phyloP scores from a whole-genome alignment of 2,329 filamentous ascomycete species.

The Cercospora canescens region DNA sequence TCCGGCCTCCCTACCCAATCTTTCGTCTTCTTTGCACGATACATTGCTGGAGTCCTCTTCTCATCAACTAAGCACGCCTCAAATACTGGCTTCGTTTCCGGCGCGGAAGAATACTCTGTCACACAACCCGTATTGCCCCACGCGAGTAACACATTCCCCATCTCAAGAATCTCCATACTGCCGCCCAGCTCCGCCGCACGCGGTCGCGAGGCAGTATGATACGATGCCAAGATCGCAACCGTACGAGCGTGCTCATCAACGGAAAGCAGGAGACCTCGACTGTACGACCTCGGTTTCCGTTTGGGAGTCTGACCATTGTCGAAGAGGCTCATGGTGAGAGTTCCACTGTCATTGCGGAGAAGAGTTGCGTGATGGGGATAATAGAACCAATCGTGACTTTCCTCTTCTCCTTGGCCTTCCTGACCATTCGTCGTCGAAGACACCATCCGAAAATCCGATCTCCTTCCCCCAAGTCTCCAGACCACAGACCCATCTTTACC shows the following conservation, averaged over 20 bases:
- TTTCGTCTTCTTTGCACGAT: neutral
- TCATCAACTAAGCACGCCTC: neutral
- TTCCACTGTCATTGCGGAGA: neutral
- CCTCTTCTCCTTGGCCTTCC: neutral
- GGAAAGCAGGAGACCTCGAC: neutral
- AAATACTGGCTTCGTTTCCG: neutral
- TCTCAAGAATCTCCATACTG: conserved; percentile 20
- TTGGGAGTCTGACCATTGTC: neutral
- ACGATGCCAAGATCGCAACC: neutral
- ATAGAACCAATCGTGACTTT: neutral
- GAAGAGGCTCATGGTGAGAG: neutral
- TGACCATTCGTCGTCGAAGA: neutral
- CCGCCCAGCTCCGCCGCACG: neutral
- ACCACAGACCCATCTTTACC: conserved; percentile 36
- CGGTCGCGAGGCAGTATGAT: neutral
- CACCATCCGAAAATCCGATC: neutral
- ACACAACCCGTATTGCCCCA: conserved; percentile 47
- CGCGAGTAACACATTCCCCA: conserved; percentile 53
- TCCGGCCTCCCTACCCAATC: neutral
- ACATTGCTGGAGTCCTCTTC: neutral
- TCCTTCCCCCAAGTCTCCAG: conserved; percentile 42
- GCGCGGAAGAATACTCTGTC: conserved; percentile 29
- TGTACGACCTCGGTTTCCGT: neutral
- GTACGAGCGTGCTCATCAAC: neutral
- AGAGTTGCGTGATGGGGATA: neutral